Evolutionary conservation across 108 stramenopile species (phyloP).

Genomic region (Schizochytrium sp.): DNA sequence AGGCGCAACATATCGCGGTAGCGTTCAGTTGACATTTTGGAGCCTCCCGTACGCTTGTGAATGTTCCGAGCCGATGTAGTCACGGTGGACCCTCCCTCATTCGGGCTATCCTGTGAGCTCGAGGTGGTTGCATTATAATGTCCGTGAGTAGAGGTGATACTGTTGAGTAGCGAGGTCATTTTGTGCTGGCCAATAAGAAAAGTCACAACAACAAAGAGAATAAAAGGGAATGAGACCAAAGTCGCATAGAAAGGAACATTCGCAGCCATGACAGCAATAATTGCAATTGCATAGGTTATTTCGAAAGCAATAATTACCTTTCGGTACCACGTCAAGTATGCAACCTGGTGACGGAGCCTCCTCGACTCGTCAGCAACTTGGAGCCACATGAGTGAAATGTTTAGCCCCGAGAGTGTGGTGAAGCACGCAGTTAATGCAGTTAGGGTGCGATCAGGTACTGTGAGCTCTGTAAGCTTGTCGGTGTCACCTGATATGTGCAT

Average conservation of each 20-base stretch:
- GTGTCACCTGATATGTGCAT: not conserved
- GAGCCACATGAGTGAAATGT: constrained; percentile 50
- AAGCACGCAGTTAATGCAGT: not conserved
- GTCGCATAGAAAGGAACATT: constrained; percentile 32
- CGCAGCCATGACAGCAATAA: constrained; percentile 27
- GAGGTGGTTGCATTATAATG: not conserved
- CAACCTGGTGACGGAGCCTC: not conserved
- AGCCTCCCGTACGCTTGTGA: no score
- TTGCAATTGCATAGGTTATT: not conserved
- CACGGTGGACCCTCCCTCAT: not conserved
- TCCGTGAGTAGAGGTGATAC: not conserved
- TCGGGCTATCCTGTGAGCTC: not conserved
- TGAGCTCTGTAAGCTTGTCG: constrained; percentile 39
- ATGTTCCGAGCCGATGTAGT: no score
- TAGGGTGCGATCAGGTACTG: not conserved
- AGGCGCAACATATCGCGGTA: constrained; percentile 38
- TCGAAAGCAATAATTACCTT: constrained; percentile 28
- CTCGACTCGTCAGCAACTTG: not conserved
- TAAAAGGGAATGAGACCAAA: constrained; percentile 18
- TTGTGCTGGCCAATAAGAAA: constrained; percentile 43
- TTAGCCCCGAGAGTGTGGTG: constrained; percentile 28
- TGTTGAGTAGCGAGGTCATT: constrained; percentile 43
- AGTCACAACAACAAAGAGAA: not conserved
- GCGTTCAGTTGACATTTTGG: not conserved
- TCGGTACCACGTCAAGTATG: constrained; percentile 30